phyloP scores from a whole-genome alignment of 495 filamentous ascomycete genomes.

The Hypomontagnella submonticulosa region DNA sequence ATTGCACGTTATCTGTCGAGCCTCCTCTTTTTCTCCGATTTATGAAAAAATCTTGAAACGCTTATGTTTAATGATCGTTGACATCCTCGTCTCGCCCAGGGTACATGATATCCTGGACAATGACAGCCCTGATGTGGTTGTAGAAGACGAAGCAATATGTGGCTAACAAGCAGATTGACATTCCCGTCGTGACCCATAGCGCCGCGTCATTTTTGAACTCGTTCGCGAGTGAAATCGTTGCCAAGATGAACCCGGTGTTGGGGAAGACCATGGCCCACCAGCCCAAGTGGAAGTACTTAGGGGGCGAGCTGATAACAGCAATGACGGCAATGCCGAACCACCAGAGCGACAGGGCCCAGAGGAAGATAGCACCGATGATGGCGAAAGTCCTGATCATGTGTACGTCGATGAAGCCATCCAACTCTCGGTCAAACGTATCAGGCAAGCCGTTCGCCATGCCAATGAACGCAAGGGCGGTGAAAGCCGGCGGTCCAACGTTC shows the following conservation, averaged over 20 bases:
- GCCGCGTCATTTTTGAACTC: constrained; percentile 55
- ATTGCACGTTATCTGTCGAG: constrained; percentile 39
- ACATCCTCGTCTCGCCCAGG: constrained; percentile 73
- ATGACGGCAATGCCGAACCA: constrained; percentile 72
- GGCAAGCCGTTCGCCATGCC: constrained; percentile 66
- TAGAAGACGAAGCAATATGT: constrained; percentile 69
- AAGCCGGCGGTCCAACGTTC: constrained; percentile 73
- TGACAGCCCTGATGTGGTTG: constrained; percentile 64
- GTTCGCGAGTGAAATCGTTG: constrained; percentile 60
- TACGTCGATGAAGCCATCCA: constrained; percentile 45
- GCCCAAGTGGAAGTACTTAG: constrained; percentile 63
- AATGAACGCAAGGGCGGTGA: constrained; percentile 75
- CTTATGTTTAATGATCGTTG: constrained; percentile 41
- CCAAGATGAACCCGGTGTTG: constrained; percentile 66
- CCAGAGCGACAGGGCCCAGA: constrained; percentile 78
- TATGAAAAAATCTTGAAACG: constrained; percentile 1
- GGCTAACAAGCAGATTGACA: constrained; percentile 64
- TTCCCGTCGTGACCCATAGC: constrained; percentile 59
- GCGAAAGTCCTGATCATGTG: constrained; percentile 64
- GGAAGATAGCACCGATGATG: constrained; percentile 65
- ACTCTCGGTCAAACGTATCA: constrained; percentile 47
- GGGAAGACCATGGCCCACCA: constrained; percentile 72
- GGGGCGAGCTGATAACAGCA: constrained; percentile 61
- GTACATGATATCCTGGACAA: constrained; percentile 69
- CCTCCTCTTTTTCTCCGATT: constrained; percentile 19